These are phyloP conservation scores for Globisporangium lucens DNA, from an alignment of 352 stramenopile genomes.

Conservation along the genomic window DNA sequence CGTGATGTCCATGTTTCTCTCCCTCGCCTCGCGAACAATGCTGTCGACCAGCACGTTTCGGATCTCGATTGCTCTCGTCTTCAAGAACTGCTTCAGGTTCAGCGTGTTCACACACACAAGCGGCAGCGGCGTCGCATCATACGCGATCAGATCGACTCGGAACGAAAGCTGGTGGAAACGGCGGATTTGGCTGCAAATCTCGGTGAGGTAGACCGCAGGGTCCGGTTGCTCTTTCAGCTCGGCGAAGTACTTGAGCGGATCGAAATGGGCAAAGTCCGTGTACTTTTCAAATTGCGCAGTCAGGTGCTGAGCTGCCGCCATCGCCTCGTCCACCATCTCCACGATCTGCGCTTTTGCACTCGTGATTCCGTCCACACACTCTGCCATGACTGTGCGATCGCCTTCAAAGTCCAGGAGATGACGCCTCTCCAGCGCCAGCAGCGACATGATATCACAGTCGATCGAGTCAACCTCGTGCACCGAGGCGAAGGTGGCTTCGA, in stretches of 20 bases:
- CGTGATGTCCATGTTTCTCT: conserved; percentile 88
- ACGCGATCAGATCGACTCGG: conserved; percentile 61
- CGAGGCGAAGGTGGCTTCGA: conserved; percentile 73
- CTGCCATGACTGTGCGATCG: conserved; percentile 37
- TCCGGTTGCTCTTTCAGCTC: conserved; percentile 37
- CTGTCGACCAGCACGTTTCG: conserved; percentile 79
- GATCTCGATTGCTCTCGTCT: conserved; percentile 62
- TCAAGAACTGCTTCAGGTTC: conserved; percentile 66
- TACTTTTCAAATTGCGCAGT: conserved; percentile 73
- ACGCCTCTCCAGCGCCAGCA: conserved; percentile 68
- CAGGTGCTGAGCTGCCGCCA: conserved; percentile 64
- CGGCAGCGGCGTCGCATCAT: conserved; percentile 71
- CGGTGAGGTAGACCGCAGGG: conserved; percentile 29
- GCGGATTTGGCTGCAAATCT: conserved; percentile 67
- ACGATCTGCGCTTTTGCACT: conserved; percentile 53
- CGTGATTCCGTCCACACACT: conserved; percentile 45
- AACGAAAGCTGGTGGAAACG: conserved; percentile 70
- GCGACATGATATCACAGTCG: conserved; percentile 89
- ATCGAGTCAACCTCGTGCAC: conserved; percentile 83
- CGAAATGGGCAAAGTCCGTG: conserved; percentile 81
- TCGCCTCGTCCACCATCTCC: conserved; percentile 52
- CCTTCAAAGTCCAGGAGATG: conserved; percentile 55
- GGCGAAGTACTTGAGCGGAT: conserved; percentile 67
- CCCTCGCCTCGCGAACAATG: conserved; percentile 69
- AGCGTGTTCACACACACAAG: conserved; percentile 77